Percentiles rank a stretch among this genome's conserved stretches.
Evolutionary conservation across 164 flowering plant genomes (phyloP).

Genomic region (Piper betle): DNA sequence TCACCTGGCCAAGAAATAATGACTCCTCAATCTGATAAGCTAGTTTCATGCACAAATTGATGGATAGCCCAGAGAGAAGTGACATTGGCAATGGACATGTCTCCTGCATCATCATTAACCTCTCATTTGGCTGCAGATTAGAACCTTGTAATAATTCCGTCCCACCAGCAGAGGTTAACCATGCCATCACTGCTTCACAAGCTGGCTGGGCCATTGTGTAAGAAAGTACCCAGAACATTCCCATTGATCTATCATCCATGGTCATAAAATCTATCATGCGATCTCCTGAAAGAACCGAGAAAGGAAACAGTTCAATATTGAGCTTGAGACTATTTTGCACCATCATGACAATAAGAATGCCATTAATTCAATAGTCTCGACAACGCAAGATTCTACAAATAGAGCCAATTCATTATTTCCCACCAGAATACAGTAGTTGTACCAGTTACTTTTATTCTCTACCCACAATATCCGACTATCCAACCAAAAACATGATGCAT

Average conservation of each 20-base stretch:
- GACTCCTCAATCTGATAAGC: slow-evolving; percentile 79
- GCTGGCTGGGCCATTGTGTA: slow-evolving; percentile 95
- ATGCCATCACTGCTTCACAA: slow-evolving; percentile 73
- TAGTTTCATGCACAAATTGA: slow-evolving; percentile 67
- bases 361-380: too few relatives aligned
- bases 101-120: slow-evolving; percentile 72
- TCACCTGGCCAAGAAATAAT: slow-evolving; percentile 77
- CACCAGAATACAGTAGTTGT: too few relatives aligned
- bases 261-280: slow-evolving; percentile 79
- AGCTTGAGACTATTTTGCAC: neutral
- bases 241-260: slow-evolving; percentile 90
- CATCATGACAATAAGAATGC: neutral
- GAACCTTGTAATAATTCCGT: slow-evolving; percentile 54
- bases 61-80: slow-evolving; percentile 77
- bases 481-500: too few relatives aligned
- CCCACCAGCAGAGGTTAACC: slow-evolving; percentile 73
- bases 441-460: too few relatives aligned
- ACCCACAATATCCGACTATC: too few relatives aligned
- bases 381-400: too few relatives aligned
- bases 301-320: neutral
- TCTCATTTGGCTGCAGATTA: slow-evolving; percentile 68
- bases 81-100: slow-evolving; percentile 80
- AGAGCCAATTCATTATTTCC: too few relatives aligned
- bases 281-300: slow-evolving; percentile 41
- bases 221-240: slow-evolving; percentile 99